Evolutionary conservation across 352 stramenopile genomes (phyloP), one percentile per base, ranked within the genome.

Genomic region (Phytopythium cucurbitacearum): DNA sequence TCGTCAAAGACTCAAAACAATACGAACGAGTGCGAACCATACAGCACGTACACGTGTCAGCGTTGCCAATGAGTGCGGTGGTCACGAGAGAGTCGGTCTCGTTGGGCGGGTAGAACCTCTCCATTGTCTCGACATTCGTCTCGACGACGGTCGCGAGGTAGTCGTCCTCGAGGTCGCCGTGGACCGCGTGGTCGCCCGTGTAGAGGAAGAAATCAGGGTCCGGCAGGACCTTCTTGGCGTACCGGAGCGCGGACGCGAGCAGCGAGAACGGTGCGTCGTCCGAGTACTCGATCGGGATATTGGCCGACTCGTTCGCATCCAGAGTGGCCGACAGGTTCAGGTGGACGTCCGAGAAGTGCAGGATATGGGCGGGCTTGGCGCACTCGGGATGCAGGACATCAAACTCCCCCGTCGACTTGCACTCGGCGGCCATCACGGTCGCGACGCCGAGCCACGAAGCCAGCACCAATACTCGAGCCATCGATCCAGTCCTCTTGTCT

Each of bases 271-370:
- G 21, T 28, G 21, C 21, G 21, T 28, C 47, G 44, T 81, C 68
- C 9, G 83, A 80, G 39, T 85, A 89, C 35, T 62, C 48, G 44
- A 93, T 65, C 28, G 78, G 74, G 0, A 79, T 87, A 8, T 70
- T 69, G 5, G 91, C 59, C 37, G 91, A 43, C n/a, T 43, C 48
- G 33, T 87, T 67, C 13, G 71, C 74, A 15, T 87, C 65, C 3
- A 34, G 41, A 2, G 47, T 54, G 45, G 44, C 44, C 21, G 76
- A 86, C 35, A 87, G 62, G 50, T 90, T 87, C 8, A 90, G 51
- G 46, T 90, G 76, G 4, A 90, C 76, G 48, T 92, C 80, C 10
- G 77, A 89, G 48, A 90, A 89, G 59, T 92, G 79, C 34, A 90
- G 37, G 47, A 92, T 90, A 28, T 76, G 64, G 45, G 75, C 75